Conservation (phyloP, 1,284 basidiomycete species). For the Apiotrichum montevideense region DNA sequence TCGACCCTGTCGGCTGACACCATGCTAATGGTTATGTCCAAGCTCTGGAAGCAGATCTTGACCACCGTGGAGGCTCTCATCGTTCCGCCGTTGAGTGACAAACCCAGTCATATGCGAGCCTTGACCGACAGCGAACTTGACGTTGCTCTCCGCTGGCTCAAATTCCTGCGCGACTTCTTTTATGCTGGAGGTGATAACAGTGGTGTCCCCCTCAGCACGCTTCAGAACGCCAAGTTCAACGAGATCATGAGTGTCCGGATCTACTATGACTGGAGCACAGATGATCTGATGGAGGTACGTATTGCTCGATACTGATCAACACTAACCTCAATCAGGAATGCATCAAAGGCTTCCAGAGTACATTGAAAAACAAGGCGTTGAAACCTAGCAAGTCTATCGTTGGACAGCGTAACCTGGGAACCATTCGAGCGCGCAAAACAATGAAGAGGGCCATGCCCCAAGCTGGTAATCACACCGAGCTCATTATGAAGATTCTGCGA, state of each 20-base stretch:
- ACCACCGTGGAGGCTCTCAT: conserved; percentile 80
- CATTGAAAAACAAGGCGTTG: conserved; percentile 65
- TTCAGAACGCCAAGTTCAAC: conserved; percentile 96
- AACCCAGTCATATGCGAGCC: conserved; percentile 83
- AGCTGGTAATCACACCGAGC: conserved; percentile 65
- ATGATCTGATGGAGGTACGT: conserved; percentile 73
- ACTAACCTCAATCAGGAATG: conserved; percentile 57
- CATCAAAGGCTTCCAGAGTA: conserved; percentile 69
- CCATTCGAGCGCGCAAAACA: conserved; percentile 88
- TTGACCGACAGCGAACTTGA: conserved; percentile 93
- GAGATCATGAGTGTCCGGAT: conserved; percentile 82
- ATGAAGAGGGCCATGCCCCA: conserved; percentile 74
- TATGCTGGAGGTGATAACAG: conserved; percentile 88
- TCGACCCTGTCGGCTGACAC: conserved; percentile 76
- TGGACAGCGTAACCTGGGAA: conserved; percentile 77
- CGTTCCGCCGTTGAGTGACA: conserved; percentile 83
- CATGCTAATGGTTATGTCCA: conserved; percentile 86
- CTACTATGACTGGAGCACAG: conserved; percentile 92
- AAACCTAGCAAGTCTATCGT: conserved; percentile 88
- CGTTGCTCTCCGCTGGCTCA: conserved; percentile 96
- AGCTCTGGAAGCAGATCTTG: conserved; percentile 95
- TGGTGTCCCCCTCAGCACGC: conserved; percentile 67
- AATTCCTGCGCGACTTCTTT: conserved; percentile 94
- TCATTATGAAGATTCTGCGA: conserved; percentile 82
- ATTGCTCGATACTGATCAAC: not conserved